Evolutionary conservation across 1,284 basidiomycete species (phyloP), one percentile per base, ranked within the genome.

Genomic region (Austroboletus rostrupii): DNA sequence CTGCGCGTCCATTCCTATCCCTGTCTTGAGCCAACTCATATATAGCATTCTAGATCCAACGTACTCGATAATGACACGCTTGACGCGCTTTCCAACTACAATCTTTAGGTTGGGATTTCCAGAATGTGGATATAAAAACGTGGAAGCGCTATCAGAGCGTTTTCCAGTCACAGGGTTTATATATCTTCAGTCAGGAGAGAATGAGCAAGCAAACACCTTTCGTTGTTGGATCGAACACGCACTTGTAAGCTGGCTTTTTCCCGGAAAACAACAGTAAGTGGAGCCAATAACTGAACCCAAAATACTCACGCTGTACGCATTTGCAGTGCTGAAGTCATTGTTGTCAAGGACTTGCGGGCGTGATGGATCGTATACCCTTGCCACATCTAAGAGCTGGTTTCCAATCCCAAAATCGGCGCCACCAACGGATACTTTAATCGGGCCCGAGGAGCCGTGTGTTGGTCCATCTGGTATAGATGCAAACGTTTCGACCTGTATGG

Each of bases 111-210:
- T 79, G 21, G 68, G 64, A 46, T 72, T 73, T 17, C 64, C 55
- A 2, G 61, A 53, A 47, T 79, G 72, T 33, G 76, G 77, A 57
- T 85, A 85, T 14, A 85, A 65, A 53, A 78, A 83, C 54, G 73
- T 52, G 54, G 83, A 80, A 2, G 84, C 74, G 4, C 76, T 60
- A 57, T 85, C 82, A 0, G 76, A 83, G 11, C 83, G 78, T 42
- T 58, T 74, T 28, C 84, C 84, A 0, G 74, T 80, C 21, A 67
- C 56, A 0, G 56, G 61, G 50, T 80, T 71, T 16, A 83, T 71
- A 62, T 79, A 85, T 56, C 80, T 61, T 23, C 74, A 45, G 29
- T 31, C 5, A 17, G 12, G 10, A 9, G 13, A 20, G 1, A 0
- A 36, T 50, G 2, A 46, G 28, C 5, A 12, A 7, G 32, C 1